Evolutionary conservation across 495 filamentous ascomycete genomes (phyloP).

Genomic region (Tuber aestivum): DNA sequence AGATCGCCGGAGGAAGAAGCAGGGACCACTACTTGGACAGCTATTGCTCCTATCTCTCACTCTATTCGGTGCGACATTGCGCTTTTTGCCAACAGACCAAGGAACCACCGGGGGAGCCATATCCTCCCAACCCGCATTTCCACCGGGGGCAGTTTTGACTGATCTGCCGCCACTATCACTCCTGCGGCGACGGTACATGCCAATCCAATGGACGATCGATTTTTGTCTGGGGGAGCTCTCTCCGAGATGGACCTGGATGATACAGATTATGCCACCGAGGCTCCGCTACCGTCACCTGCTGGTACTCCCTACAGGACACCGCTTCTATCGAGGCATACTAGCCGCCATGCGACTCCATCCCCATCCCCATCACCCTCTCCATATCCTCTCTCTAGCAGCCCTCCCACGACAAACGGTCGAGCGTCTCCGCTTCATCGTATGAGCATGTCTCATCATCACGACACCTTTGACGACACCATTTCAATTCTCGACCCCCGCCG

Average conservation of each 20-base stretch:
- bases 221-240: constrained; percentile 31
- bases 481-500: constrained; percentile 79
- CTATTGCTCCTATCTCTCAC: constrained; percentile 20
- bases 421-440: constrained; percentile 43
- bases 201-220: constrained; percentile 35
- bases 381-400: constrained; percentile 50
- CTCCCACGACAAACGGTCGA: constrained; percentile 43
- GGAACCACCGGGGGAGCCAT: background rate
- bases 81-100: constrained; percentile 8
- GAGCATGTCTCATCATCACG: constrained; percentile 51
- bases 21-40: constrained; percentile 12
- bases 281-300: constrained; percentile 38
- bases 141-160: constrained; percentile 29
- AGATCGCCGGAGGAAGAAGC: constrained; percentile 10
- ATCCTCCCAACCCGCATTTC: background rate
- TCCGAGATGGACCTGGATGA: constrained; percentile 32
- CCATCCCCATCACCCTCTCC: constrained; percentile 60
- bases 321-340: constrained; percentile 49
- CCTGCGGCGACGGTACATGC: constrained; percentile 13
- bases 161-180: constrained; percentile 24
- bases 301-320: constrained; percentile 41
- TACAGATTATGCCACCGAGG: constrained; percentile 42
- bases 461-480: constrained; percentile 63
- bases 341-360: constrained; percentile 56
- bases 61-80: constrained; percentile 10